Conservation (phyloP, 163 green algal species). For the Scenedesmus sp. region DNA sequence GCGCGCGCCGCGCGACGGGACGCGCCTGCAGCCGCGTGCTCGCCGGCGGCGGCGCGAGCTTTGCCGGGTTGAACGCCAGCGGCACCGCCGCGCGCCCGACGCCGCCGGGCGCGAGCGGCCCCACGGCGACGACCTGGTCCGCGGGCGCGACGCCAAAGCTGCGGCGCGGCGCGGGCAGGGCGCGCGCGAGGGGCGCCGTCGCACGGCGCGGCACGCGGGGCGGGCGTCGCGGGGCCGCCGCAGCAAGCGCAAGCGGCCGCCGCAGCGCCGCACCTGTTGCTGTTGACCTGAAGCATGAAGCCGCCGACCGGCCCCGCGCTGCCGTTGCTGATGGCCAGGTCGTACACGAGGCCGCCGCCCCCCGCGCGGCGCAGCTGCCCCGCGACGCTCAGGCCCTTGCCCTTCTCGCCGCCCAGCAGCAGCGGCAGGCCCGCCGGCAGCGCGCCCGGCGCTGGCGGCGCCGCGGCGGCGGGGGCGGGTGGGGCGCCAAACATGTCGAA, state of each 20-base stretch:
- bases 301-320: conserved; percentile 73
- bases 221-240: too few relatives aligned
- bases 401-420: conserved; percentile 72
- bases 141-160: conserved; percentile 75
- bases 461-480: conserved; percentile 8
- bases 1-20: neutral
- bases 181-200: too few relatives aligned
- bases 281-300: conserved; percentile 94
- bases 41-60: conserved; percentile 47
- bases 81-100: conserved; percentile 57
- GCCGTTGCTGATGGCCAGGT: conserved; percentile 52
- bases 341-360: conserved; percentile 46
- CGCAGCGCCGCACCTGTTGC: conserved; percentile 93
- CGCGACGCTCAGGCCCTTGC: conserved; percentile 76
- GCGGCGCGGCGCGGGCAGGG: too few relatives aligned
- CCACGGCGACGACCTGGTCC: conserved; percentile 59
- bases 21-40: conserved; percentile 71
- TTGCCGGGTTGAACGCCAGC: conserved; percentile 58
- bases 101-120: conserved; percentile 66
- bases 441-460: conserved; percentile 39
- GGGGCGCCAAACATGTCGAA: conserved; percentile 43
- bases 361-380: conserved; percentile 65
- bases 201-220: too few relatives aligned
- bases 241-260: too few relatives aligned
- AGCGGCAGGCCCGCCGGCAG: conserved; percentile 57